Evolutionary conservation across 306 rosid genomes (phyloP), one percentile per base, ranked within the genome.

Genomic region (Senna tora): DNA sequence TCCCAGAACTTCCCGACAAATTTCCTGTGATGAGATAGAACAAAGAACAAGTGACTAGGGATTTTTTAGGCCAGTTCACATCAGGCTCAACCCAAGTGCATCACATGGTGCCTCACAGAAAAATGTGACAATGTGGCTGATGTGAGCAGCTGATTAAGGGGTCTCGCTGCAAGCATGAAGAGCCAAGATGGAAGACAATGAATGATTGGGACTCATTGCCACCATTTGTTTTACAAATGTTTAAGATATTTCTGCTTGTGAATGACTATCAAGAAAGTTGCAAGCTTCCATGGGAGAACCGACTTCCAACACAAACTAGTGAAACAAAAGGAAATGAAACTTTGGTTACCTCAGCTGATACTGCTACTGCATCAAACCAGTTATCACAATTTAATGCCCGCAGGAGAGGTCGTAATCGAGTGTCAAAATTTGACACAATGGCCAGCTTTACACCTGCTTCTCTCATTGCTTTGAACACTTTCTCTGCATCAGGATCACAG

Each of bases 311-410:
- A 33, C 34, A 70, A 50, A 57, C 51, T 25, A 55, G 65, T n/a
- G 45, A 45, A 81, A 54, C 55, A 71, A 73, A 65, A 77, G 1
- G 20, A 1, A 2, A 39, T 12, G 14, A 72, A 30, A 42, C 22
- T 57, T 36, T 16, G 63, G 86, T 49, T 84, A 89, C 97, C 87
- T 94, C 98, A 56, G 98, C 97, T 46, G 98, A 94, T 46, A 94
- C 97, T 45, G 98, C 98, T 41, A 94, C 88, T 4, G 97, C 98
- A 81, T 94, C 98, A 71, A 94, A 94, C 98, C 98, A 94, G 59
- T 79, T 74, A 50, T 94, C 98, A 65, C 98, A 94, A 17, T 87
- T 83, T 73, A 94, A 74, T 67, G 88, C 91, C 59, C 79, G 84
- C 83, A 94, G 69, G 14, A 94, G 85, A 65, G 98, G 95, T 78